Conservation (phyloP, 106 monocot species). For the Agapanthus africanus region DNA sequence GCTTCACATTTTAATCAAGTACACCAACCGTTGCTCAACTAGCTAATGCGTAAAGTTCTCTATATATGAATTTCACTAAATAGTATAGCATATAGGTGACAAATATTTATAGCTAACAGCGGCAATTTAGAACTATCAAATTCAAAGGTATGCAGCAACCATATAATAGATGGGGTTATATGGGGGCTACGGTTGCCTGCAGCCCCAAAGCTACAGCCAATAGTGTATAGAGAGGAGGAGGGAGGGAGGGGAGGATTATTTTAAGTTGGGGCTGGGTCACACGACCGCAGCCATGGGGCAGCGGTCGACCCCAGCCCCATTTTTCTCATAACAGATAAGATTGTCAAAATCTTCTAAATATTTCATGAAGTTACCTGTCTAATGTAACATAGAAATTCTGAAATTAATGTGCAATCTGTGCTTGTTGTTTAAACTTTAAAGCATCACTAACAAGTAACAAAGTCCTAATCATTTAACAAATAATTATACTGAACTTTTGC, state of each 20-base stretch:
- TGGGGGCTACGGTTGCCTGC: too few relatives aligned
- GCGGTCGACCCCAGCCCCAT: too few relatives aligned
- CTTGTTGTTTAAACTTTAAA: too few relatives aligned
- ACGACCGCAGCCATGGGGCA: too few relatives aligned
- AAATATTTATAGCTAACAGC: neutral
- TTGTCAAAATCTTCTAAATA: neutral
- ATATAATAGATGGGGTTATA: neutral
- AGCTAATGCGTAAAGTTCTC: too few relatives aligned
- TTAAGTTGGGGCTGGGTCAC: too few relatives aligned
- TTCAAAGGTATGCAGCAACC: neutral
- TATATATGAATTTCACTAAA: neutral
- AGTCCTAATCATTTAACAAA: neutral
- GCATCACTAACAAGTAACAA: too few relatives aligned
- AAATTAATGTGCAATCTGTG: neutral
- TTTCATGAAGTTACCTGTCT: neutral
- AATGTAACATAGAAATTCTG: neutral
- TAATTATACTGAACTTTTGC: neutral
- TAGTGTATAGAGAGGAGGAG: too few relatives aligned
- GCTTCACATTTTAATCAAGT: neutral
- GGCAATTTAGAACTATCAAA: neutral
- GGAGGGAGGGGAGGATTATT: too few relatives aligned
- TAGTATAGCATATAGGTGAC: neutral
- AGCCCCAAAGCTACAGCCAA: too few relatives aligned
- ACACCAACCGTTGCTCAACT: too few relatives aligned
- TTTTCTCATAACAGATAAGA: too few relatives aligned